These are phyloP conservation scores for Venturia nashicola DNA, from an alignment of 2,329 filamentous ascomycete species.

Conservation along the genomic window DNA sequence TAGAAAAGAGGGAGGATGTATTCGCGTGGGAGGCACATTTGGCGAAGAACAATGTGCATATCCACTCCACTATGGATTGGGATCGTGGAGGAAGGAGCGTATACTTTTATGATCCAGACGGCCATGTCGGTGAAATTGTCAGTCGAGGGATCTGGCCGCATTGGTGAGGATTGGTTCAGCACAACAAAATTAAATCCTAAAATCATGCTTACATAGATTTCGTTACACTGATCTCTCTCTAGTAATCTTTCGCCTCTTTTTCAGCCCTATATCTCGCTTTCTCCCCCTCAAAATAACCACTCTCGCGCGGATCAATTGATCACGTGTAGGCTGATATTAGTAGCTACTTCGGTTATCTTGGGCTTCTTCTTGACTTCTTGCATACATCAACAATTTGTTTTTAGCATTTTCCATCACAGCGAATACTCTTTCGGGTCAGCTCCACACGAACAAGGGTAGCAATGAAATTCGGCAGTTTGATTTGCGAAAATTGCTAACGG, in stretches of 20 bases:
- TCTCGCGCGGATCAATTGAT: background rate
- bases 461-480: too few species aligned
- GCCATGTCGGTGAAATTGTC: conserved; percentile 20
- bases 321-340: too few species aligned
- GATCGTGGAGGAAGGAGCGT: conserved; percentile 19
- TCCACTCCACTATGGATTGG: conserved; percentile 18
- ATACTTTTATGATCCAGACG: conserved; percentile 21
- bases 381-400: background rate
- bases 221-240: background rate
- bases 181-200: too few species aligned
- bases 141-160: conserved; percentile 20
- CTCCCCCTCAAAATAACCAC: background rate
- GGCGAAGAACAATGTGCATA: conserved; percentile 14
- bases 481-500: too few species aligned
- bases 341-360: too few species aligned
- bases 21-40: conserved; percentile 17
- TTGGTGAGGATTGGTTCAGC: conserved; percentile 11
- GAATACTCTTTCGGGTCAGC: background rate
- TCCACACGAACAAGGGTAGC: too few species aligned
- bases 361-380: too few species aligned
- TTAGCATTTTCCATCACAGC: background rate
- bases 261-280: background rate
- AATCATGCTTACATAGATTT: background rate
- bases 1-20: conserved; percentile 16
- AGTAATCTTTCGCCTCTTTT: background rate